Conservation (phyloP, 2,329 filamentous ascomycete species). For the Emergomyces africanus region DNA sequence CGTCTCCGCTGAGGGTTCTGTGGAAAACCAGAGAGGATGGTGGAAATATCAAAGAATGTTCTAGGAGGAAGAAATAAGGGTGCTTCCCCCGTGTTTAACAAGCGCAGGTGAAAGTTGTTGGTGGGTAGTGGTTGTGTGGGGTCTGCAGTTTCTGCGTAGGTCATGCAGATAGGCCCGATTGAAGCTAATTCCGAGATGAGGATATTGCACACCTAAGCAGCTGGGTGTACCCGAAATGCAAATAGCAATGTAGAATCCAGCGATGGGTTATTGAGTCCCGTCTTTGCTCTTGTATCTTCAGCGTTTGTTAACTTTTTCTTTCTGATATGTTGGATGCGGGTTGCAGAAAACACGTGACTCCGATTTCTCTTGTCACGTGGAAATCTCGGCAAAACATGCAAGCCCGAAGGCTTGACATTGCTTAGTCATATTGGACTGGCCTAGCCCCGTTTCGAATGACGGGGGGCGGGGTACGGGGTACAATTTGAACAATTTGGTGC, state of each 20-base stretch:
- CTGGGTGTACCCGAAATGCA: not conserved
- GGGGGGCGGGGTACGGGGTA: too few species aligned
- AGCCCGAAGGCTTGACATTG: too few species aligned
- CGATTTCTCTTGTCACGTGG: not conserved
- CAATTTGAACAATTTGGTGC: too few species aligned
- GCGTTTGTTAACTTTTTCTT: not conserved
- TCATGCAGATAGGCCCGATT: slow-evolving; percentile 2
- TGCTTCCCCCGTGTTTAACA: not conserved
- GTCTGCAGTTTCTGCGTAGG: not conserved
- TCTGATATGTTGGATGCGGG: not conserved
- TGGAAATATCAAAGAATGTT: not conserved
- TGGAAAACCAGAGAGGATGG: not conserved
- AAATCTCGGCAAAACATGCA: not conserved
- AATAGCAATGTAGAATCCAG: not conserved
- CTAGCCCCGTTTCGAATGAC: not conserved
- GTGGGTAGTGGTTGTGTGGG: not conserved
- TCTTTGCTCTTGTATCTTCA: not conserved
- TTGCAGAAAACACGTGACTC: not conserved
- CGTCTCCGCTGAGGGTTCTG: not conserved
- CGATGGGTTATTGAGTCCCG: not conserved
- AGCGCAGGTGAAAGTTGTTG: not conserved
- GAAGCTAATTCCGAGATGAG: not conserved
- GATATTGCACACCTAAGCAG: not conserved
- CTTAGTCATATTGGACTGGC: not conserved
- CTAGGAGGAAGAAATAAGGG: not conserved